Evolutionary conservation across 2,329 filamentous ascomycete genomes (phyloP).

Genomic region (Orbilia javanica): DNA sequence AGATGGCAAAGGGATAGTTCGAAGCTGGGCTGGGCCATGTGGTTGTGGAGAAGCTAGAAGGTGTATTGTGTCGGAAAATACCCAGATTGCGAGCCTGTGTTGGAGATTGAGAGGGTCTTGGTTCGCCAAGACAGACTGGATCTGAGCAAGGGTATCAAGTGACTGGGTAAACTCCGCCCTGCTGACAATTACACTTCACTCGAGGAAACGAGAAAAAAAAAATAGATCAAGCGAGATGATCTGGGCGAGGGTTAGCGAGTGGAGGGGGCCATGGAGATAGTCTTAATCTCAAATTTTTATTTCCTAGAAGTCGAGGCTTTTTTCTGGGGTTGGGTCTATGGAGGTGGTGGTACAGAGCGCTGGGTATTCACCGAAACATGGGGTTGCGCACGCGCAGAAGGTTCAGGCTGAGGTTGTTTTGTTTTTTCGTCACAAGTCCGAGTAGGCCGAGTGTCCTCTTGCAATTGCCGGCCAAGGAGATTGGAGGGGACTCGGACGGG

Average conservation of each 20-base stretch:
- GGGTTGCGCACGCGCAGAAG: slow-evolving; percentile 17
- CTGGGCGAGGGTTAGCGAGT: slow-evolving; percentile 9
- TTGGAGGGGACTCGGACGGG: slow-evolving; percentile 15
- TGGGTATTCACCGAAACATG: slow-evolving; percentile 50
- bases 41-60: not conserved
- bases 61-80: slow-evolving; percentile 9
- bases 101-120: not conserved
- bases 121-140: slow-evolving; percentile 2
- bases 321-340: not conserved
- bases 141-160: slow-evolving; percentile 6
- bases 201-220: not conserved
- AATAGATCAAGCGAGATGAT: slow-evolving; percentile 16
- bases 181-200: not conserved
- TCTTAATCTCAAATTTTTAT: slow-evolving; percentile 10
- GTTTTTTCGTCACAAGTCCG: slow-evolving; percentile 14
- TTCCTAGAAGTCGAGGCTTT: not conserved
- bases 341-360: slow-evolving; percentile 26
- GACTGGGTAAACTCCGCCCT: slow-evolving; percentile 21
- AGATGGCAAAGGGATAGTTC: slow-evolving; percentile 7
- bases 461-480: slow-evolving; percentile 6
- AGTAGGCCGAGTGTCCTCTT: not conserved
- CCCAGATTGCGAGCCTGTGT: slow-evolving; percentile 2
- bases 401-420: not conserved
- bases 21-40: slow-evolving; percentile 10
- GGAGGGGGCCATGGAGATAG: slow-evolving; percentile 6